These are phyloP conservation scores for Ophiostoma australiae DNA, from an alignment of 2,329 filamentous ascomycete genomes.

Conservation along the genomic window DNA sequence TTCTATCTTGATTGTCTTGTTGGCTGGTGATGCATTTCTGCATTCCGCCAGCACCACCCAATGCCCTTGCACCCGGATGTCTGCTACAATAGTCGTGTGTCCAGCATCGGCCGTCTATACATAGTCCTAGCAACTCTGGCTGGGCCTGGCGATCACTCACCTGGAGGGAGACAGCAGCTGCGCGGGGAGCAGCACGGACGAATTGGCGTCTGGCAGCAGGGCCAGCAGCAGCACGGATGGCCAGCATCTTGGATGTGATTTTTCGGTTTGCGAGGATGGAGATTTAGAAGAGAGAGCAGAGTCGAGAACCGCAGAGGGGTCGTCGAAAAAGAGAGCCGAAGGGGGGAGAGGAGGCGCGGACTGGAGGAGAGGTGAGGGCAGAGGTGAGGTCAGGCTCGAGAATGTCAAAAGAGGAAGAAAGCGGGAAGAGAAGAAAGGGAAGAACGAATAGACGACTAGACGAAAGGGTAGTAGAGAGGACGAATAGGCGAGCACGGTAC, in stretches of 20 bases:
- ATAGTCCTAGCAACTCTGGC: background rate
- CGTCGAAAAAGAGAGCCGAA: slow-evolving; percentile 9
- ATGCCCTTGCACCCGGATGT: slow-evolving; percentile 2
- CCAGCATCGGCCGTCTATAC: background rate
- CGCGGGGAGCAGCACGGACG: slow-evolving; percentile 63
- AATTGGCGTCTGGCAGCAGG: slow-evolving; percentile 72
- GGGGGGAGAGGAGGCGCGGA: slow-evolving; percentile 9
- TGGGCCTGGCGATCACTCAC: slow-evolving; percentile 42
- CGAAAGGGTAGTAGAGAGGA: background rate
- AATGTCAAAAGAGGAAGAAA: slow-evolving; percentile 12
- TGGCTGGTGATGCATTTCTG: background rate
- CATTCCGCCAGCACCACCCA: background rate
- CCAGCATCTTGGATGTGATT: slow-evolving; percentile 61
- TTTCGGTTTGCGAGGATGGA: background rate
- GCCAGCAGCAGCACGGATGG: slow-evolving; percentile 70
- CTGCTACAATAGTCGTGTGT: background rate
- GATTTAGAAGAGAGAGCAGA: background rate
- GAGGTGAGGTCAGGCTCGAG: background rate
- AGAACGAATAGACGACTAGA: slow-evolving; percentile 7
- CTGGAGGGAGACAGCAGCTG: slow-evolving; percentile 49
- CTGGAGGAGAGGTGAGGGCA: background rate
- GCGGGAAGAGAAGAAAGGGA: slow-evolving; percentile 11
- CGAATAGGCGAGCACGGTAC: slow-evolving; percentile 10
- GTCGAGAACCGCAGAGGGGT: slow-evolving; percentile 9
- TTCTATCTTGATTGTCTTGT: background rate